phyloP scores from a whole-genome alignment of 352 stramenopile genomes.

The Phytophthora cactorum region DNA sequence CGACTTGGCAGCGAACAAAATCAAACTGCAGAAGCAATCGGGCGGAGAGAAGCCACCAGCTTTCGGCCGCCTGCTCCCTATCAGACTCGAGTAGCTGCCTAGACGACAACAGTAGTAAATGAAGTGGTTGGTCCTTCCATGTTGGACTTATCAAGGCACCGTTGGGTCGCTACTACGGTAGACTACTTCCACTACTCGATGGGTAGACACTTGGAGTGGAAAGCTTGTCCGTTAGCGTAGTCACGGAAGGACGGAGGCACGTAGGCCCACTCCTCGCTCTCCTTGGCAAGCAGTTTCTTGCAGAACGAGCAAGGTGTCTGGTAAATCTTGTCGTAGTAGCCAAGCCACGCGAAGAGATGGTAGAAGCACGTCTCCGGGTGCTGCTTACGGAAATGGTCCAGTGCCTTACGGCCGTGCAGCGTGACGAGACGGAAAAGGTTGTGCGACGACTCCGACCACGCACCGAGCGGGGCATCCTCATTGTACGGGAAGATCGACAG shows the following conservation, averaged over 20 bases:
- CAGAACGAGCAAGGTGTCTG: slow-evolving; percentile 85
- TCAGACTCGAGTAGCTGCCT: slow-evolving; percentile 51
- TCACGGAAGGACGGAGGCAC: slow-evolving; percentile 87
- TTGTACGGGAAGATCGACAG: slow-evolving; percentile 84
- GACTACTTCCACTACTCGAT: slow-evolving; percentile 37
- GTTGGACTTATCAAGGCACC: slow-evolving; percentile 3
- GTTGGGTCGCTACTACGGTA: background rate
- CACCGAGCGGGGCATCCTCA: slow-evolving; percentile 73
- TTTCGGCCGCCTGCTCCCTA: slow-evolving; percentile 72
- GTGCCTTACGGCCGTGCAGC: slow-evolving; percentile 75
- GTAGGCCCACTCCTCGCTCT: slow-evolving; percentile 82
- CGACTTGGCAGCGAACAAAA: slow-evolving; percentile 50
- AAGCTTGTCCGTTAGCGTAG: slow-evolving; percentile 82
- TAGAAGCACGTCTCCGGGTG: slow-evolving; percentile 88
- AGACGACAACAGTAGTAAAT: slow-evolving; percentile 15
- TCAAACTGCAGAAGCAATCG: slow-evolving; percentile 39
- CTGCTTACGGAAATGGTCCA: slow-evolving; percentile 87
- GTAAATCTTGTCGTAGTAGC: slow-evolving; percentile 91
- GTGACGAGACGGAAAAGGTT: slow-evolving; percentile 82
- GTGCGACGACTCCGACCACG: slow-evolving; percentile 85
- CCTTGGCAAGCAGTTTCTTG: slow-evolving; percentile 87
- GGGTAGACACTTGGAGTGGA: slow-evolving; percentile 84
- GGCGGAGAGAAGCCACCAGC: slow-evolving; percentile 17
- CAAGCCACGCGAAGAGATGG: slow-evolving; percentile 87
- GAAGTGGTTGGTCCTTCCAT: background rate